Base-by-base conservation (phyloP, 2,329 filamentous ascomycete genomes). In the Cylindrodendrum hubeiense region DNA sequence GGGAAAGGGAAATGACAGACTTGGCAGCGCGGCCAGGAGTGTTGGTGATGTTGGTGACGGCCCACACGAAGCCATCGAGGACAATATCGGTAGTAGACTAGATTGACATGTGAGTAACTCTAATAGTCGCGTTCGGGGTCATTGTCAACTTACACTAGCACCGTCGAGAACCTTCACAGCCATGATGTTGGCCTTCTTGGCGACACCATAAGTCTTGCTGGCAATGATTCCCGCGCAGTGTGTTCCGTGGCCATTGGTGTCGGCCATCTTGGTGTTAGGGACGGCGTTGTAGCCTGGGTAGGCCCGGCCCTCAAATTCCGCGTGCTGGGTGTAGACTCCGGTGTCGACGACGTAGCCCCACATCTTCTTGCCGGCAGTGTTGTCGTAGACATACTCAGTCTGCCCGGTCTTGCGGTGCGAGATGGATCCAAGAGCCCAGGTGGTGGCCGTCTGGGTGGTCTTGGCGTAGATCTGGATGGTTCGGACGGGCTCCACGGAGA, bases 281-380 rank as follows among this genome's bases (percentile, higher is more conserved):
- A 77, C 67, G 19, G 76, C 78, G 44, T 80, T 82, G 62, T 75
- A 77, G 4, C 80, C 79, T 34, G 75, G 77, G 21, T 69, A 74
- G 33, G 82, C 83, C 10, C 83, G 81, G 10, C 80, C 80, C 50
- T 79, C 80, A 50, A 85, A 85, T 47, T 84, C 78, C 57, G 73
- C 37, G 71, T 89, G 87, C 5, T 73, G 61, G 21, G 76, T 80
- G 44, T 80, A 79, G 56, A 89, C 83, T 39, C 87, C 87, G 0
- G 84, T 87, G 74, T 89, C 87, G 60, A 89, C 76, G 55, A 89
- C 76, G 72, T 89, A 89, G 52, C 83, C 78, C 65, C 81, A 87
- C 55, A 77, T 81, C 33, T 76, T 79, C 15, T 72, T 60, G 15
- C 84, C 84, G 22, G 82, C 81, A 21, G 71, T 78, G 9, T 69